Percentiles rank a stretch among this genome's conserved stretches.
Evolutionary conservation across 2,329 filamentous ascomycete genomes (phyloP).

Genomic region (Colletotrichum sp.): DNA sequence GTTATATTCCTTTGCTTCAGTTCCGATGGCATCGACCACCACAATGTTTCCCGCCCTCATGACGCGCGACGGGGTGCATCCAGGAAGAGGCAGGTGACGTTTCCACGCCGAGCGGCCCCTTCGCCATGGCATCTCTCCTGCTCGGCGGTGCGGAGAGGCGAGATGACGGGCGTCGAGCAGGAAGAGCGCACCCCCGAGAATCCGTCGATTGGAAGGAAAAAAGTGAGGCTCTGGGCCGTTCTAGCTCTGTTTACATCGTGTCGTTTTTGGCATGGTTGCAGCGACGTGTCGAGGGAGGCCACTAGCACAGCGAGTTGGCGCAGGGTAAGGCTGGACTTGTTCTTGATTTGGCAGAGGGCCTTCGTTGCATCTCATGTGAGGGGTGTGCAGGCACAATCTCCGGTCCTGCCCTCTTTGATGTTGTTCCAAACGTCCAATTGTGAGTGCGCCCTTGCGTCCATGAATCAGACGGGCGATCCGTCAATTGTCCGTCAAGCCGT

Average conservation of each 20-base stretch:
- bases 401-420: conserved; percentile 9
- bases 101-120: background rate
- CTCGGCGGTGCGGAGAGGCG: background rate
- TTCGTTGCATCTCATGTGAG: conserved; percentile 9
- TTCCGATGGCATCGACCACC: background rate
- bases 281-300: background rate
- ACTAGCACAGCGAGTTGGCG: background rate
- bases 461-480: conserved; percentile 1
- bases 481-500: conserved; percentile 5
- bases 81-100: conserved; percentile 3
- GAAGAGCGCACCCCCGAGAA: background rate
- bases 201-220: background rate
- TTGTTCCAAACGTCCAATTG: background rate
- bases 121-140: background rate
- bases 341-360: background rate
- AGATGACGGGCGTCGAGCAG: conserved; percentile 7
- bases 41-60: background rate
- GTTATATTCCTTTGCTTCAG: background rate
- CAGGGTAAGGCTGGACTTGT: conserved; percentile 18
- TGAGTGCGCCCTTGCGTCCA: conserved; percentile 7
- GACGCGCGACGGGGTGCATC: background rate
- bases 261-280: conserved; percentile 13
- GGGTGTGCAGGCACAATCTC: conserved; percentile 15
- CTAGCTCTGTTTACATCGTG: conserved; percentile 15
- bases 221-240: conserved; percentile 14